These are phyloP conservation scores for Lepiota brunneoincarnata DNA, from an alignment of 768 basidiomycete genomes.

Conservation along the genomic window DNA sequence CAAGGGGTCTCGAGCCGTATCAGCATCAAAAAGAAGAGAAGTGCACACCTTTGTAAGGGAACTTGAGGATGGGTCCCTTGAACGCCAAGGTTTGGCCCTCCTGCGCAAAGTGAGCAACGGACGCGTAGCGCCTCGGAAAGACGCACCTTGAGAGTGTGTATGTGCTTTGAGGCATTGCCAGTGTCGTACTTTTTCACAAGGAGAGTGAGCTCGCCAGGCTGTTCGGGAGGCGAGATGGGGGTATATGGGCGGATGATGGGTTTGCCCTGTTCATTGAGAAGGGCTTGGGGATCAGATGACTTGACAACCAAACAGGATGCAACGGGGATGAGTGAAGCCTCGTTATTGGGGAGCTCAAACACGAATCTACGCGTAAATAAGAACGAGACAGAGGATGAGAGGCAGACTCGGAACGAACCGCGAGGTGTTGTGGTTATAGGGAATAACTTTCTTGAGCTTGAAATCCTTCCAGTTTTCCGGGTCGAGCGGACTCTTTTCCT, in stretches of 20 bases:
- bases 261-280: conserved; percentile 78
- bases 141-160: conserved; percentile 65
- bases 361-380: conserved; percentile 48
- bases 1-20: background rate
- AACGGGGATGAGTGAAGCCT: conserved; percentile 76
- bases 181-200: conserved; percentile 84
- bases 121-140: conserved; percentile 1
- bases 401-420: conserved; percentile 39
- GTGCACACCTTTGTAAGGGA: conserved; percentile 71
- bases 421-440: conserved; percentile 94
- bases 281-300: conserved; percentile 61
- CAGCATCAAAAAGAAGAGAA: background rate
- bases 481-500: conserved; percentile 70
- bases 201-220: conserved; percentile 72
- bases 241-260: conserved; percentile 92
- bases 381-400: conserved; percentile 2
- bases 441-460: conserved; percentile 74
- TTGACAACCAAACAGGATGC: conserved; percentile 79
- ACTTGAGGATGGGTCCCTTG: conserved; percentile 91
- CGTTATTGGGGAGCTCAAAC: conserved; percentile 77
- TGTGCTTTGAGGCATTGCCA: conserved; percentile 83
- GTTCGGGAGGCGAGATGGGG: conserved; percentile 77
- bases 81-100: conserved; percentile 80
- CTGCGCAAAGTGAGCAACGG: conserved; percentile 19
- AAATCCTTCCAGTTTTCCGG: conserved; percentile 76